Base-by-base conservation (phyloP, 768 basidiomycete species). In the Lactarius hatsudake region DNA sequence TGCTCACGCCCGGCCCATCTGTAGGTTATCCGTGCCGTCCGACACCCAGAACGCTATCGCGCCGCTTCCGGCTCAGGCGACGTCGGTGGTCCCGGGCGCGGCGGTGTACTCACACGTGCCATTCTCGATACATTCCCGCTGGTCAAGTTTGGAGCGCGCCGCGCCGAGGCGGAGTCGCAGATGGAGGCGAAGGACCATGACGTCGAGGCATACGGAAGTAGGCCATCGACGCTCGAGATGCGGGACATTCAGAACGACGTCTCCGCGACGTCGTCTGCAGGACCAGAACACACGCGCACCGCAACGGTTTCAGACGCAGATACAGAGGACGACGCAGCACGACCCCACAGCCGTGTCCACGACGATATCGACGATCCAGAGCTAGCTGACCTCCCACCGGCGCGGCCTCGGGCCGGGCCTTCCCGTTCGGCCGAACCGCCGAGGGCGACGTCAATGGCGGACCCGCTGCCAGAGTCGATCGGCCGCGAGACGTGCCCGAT, bases 101-200 rank as follows among this genome's bases (percentile, higher is more conserved):
- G 65, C 17, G 63, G 55, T n/a, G 69, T 70, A 9, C 82, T 98
- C 60, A 91, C 93, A 1, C 87, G 93, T 23, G 96, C 96, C 23
- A 95, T 98, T 65, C 81, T 98, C 63, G 96, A 98, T 71, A 97
- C 95, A 3, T 98, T 98, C 79, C 95, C 96, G 5, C 79, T 97
- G 69, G 88, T 96, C 78, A 94, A 94, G 75, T 98, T 95, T 72
- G 86, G 87, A 7, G 65, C 71, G 32, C 59, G 61, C 23, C 40
- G 68, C 30, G 43, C 63, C 43, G 64, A 66, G 18, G 30, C 38
- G 4, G 66, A 55, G 17, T 26, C 23, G 54, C 72, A 32, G 26
- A 45, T 13, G 30, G 67, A 40, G 80, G 79, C 68, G 79, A 23
- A 63, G 34, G 28, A 67, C 13, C 26, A 70, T 15, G 63, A 54